Conservation (phyloP, 2,329 filamentous ascomycete species). For the Diaporthe amygdali region DNA sequence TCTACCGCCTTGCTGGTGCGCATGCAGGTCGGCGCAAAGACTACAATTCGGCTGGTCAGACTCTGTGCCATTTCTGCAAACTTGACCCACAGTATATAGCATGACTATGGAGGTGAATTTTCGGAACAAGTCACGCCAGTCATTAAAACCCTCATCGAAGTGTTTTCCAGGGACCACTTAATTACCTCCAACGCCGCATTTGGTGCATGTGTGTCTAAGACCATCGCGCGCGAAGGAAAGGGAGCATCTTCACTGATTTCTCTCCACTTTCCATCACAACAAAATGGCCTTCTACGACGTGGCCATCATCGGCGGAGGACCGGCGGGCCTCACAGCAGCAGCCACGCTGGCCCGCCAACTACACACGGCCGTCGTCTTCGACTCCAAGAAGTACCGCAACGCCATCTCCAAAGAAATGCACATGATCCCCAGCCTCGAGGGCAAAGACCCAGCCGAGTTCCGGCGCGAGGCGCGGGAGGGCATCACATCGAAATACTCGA, state of each 20-base stretch:
- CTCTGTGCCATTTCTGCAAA: neutral
- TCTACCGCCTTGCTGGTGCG: too few species aligned
- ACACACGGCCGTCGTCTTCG: slow-evolving; percentile 52
- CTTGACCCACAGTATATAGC: slow-evolving; percentile 8
- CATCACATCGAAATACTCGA: slow-evolving; percentile 38
- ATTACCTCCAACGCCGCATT: neutral
- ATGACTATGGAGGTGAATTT: neutral
- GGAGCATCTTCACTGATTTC: fast-evolving
- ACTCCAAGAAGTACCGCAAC: slow-evolving; percentile 57
- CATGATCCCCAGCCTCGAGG: slow-evolving; percentile 45
- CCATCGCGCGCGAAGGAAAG: neutral
- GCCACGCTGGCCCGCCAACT: slow-evolving; percentile 54
- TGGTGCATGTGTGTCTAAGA: neutral
- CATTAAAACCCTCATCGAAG: neutral
- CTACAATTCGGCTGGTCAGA: neutral
- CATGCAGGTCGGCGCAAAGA: neutral
- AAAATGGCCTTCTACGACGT: slow-evolving; percentile 26
- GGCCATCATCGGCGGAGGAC: slow-evolving; percentile 58
- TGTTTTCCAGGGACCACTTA: neutral
- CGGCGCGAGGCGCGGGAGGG: slow-evolving; percentile 40
- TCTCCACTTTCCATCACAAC: neutral
- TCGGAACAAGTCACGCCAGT: neutral
- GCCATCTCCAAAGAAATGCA: slow-evolving; percentile 53
- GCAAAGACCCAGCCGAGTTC: slow-evolving; percentile 39
- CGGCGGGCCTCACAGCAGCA: slow-evolving; percentile 55